Percentiles rank a stretch among this genome's conserved stretches.
Conservation (phyloP, 495 filamentous ascomycete species). For the Penicillium mononematosum region DNA sequence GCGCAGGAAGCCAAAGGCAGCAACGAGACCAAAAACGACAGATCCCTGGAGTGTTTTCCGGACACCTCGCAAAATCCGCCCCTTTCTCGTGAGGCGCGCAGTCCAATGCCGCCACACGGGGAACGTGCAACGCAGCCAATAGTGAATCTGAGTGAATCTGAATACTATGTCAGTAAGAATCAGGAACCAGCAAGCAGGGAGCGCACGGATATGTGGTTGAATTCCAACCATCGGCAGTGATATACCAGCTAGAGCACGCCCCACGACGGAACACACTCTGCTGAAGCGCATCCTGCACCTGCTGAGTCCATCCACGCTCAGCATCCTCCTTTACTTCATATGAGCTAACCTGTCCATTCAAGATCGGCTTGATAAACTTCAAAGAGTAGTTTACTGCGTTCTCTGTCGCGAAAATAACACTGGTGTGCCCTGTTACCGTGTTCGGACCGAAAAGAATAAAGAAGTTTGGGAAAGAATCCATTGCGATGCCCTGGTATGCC, state of each 20-base stretch:
- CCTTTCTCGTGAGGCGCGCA: slow-evolving; percentile 50
- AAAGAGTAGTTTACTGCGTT: slow-evolving; percentile 55
- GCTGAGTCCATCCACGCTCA: slow-evolving; percentile 52
- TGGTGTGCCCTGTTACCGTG: slow-evolving; percentile 61
- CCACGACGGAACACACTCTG: slow-evolving; percentile 53
- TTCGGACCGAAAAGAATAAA: slow-evolving; percentile 69
- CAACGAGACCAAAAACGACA: slow-evolving; percentile 21
- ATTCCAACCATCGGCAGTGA: slow-evolving; percentile 57
- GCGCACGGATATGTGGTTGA: slow-evolving; percentile 59
- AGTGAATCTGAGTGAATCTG: slow-evolving; percentile 53
- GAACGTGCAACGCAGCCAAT: slow-evolving; percentile 51
- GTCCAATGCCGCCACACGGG: slow-evolving; percentile 57
- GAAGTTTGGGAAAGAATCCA: slow-evolving; percentile 68
- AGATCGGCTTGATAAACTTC: slow-evolving; percentile 43
- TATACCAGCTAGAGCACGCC: slow-evolving; percentile 59
- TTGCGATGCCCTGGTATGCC: slow-evolving; percentile 62
- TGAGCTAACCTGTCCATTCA: slow-evolving; percentile 40
- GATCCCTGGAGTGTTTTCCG: slow-evolving; percentile 18
- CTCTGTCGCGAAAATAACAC: slow-evolving; percentile 59
- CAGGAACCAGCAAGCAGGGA: not conserved
- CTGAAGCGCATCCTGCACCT: slow-evolving; percentile 53
- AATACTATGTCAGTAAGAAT: slow-evolving; percentile 3
- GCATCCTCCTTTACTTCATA: slow-evolving; percentile 52
- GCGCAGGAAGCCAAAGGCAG: slow-evolving; percentile 21
- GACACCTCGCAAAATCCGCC: slow-evolving; percentile 30